Evolutionary conservation across 2,329 filamentous ascomycete species (phyloP), one percentile per base, ranked within the genome.

Genomic region (Paraphoma sp.): DNA sequence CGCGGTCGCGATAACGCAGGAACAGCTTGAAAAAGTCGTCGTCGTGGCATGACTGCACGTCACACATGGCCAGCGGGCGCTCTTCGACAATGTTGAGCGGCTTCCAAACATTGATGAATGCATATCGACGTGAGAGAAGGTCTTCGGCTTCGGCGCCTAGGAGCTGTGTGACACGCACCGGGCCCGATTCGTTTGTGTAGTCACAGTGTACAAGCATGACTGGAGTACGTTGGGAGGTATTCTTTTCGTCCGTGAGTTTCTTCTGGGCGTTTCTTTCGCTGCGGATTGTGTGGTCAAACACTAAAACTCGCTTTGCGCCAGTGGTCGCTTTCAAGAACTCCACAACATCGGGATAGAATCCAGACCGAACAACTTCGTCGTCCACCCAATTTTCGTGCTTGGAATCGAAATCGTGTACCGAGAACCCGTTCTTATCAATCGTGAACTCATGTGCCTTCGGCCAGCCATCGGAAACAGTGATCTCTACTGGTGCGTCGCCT

Each of bases 51-150:
- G 75, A 72, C 16, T 65, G 63, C 23, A 76, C 73, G 46, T 79
- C 76, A 60, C 75, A 78, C 76, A 79, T 79, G 8, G 76, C 76
- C 6, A 79, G 64, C 1, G 77, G 77, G 11, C 74, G 72, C 53
- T 79, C 77, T 58, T 79, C 74, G 23, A 79, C 77, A 10, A 75
- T 53, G 3, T 63, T 63, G 18, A 83, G 75, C 0, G 81, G 81
- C 28, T 82, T 80, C 81, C 81, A 83, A 33, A 84, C 80, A 51
- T 84, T 84, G 68, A 83, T 79, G 56, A 83, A 83, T 30, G 82
- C 79, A 50, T 79, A 76, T 6, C 81, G 78, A 5, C 78, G 76
- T 16, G 75, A 68, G 6, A 83, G 73, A 0, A 83, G 73, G 28
- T 70, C 60, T 3, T 74, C 67, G 0, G 80, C 80, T 52, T 82